A percentile compares a stretch with the other conserved stretches of the same genome.
Conservation (phyloP, 345 rosid species). For the Cardiospermum halicacabum region DNA sequence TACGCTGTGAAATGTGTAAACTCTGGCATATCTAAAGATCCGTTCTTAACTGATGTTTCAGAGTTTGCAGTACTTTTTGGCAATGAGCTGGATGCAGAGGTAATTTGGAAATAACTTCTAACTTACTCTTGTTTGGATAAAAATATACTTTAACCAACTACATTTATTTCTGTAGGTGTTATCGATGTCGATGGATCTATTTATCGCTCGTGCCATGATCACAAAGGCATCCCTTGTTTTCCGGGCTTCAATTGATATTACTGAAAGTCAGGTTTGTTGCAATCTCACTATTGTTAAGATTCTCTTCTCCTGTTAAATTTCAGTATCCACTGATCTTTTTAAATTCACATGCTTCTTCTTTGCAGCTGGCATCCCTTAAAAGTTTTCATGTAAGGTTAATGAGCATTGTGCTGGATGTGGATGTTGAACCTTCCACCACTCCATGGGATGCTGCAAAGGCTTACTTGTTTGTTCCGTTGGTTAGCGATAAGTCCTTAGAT, state of each 20-base stretch:
- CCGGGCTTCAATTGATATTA: constrained; percentile 59
- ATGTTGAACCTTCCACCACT: constrained; percentile 97
- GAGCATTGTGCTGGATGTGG: constrained; percentile 99
- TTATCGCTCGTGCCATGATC: constrained; percentile 97
- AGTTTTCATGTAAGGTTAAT: constrained; percentile 91
- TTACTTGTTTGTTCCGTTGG: constrained; percentile 91
- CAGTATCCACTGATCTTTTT: constrained; percentile 4
- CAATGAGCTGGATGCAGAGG: constrained; percentile 99
- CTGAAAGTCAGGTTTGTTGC: constrained; percentile 70
- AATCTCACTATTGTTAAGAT: constrained; percentile 3
- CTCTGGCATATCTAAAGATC: constrained; percentile 73
- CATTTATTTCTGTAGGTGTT: constrained; percentile 61
- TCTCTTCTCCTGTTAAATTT: not conserved
- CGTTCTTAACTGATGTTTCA: constrained; percentile 78
- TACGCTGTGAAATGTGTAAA: constrained; percentile 68
- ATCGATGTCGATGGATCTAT: constrained; percentile 99
- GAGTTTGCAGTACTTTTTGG: constrained; percentile 91
- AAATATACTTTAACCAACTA: constrained; percentile 7
- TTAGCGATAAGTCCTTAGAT: constrained; percentile 60
- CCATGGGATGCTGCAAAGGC: constrained; percentile 99
- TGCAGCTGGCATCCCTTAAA: constrained; percentile 92
- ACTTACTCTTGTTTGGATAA: not conserved
- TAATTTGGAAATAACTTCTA: constrained; percentile 21
- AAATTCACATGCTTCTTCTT: constrained; percentile 11
- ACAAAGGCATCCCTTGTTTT: constrained; percentile 94